A percentile compares a stretch with the other conserved stretches of the same genome.
These are phyloP conservation scores for Salix dunnii DNA, from an alignment of 345 rosid genomes.

Conservation along the genomic window DNA sequence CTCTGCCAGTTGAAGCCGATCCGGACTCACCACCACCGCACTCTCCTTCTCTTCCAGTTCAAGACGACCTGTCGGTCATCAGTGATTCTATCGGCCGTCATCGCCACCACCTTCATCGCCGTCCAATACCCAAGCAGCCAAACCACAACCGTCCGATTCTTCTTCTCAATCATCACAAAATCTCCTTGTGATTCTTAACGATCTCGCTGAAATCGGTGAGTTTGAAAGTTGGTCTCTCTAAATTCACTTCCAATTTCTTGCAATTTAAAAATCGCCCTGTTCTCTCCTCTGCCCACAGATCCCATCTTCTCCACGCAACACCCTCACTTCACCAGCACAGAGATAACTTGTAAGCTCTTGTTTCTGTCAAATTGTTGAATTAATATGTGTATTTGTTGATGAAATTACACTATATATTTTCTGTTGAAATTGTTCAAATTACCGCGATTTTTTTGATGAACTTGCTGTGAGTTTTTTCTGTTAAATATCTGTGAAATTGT, in stretches of 20 bases:
- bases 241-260: constrained; percentile 51
- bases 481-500: too few species aligned
- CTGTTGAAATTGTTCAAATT: too few species aligned
- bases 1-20: neutral
- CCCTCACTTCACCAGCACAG: too few species aligned
- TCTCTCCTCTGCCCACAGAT: too few species aligned
- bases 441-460: too few species aligned
- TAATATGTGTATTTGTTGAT: too few species aligned
- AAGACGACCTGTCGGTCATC: constrained; percentile 40
- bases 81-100: constrained; percentile 48
- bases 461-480: too few species aligned
- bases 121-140: neutral
- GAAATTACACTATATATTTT: too few species aligned
- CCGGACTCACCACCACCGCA: constrained; percentile 21
- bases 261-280: constrained; percentile 22
- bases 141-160: constrained; percentile 20
- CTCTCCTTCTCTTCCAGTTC: constrained; percentile 13
- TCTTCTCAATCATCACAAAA: constrained; percentile 21
- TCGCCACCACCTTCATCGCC: constrained; percentile 33
- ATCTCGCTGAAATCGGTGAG: constrained; percentile 67
- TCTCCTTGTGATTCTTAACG: constrained; percentile 54
- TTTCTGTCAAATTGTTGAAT: too few species aligned
- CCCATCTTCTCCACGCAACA: too few species aligned
- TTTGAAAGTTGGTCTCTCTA: constrained; percentile 50
- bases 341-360: too few species aligned